Evolutionary conservation across 2,329 filamentous ascomycete genomes (phyloP).

Genomic region (Pyrenophora teres): DNA sequence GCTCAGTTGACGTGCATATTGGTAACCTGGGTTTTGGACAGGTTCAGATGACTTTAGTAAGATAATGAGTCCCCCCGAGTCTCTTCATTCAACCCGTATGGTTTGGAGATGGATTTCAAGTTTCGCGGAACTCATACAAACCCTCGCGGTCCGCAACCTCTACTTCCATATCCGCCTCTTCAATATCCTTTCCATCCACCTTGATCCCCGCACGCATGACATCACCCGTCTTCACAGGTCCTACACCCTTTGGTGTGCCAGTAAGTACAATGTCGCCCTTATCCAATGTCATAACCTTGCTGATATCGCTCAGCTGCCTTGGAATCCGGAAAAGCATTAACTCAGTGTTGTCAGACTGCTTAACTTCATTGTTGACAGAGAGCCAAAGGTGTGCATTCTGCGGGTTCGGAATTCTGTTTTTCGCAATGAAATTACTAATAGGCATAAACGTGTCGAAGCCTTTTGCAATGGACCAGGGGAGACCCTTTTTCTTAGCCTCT

Average conservation of each 20-base stretch:
- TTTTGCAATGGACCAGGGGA: constrained; percentile 96
- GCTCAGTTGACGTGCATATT: too few species aligned
- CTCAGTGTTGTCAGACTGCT: constrained; percentile 86
- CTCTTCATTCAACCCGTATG: neutral
- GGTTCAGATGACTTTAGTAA: neutral
- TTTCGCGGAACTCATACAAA: constrained; percentile 71
- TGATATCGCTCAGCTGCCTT: constrained; percentile 85
- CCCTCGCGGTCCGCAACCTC: constrained; percentile 78
- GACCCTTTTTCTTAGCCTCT: constrained; percentile 94
- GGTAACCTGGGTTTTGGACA: neutral
- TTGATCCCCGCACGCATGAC: constrained; percentile 82
- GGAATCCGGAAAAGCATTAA: constrained; percentile 95
- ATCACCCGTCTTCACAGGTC: constrained; percentile 82
- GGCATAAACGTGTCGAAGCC: constrained; percentile 98
- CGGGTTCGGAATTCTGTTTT: constrained; percentile 79
- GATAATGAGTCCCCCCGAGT: neutral
- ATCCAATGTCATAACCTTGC: constrained; percentile 90
- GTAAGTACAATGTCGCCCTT: constrained; percentile 92
- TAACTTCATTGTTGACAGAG: constrained; percentile 76
- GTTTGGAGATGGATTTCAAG: constrained; percentile 34
- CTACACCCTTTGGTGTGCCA: constrained; percentile 97
- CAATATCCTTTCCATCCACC: constrained; percentile 78
- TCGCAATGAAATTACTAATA: constrained; percentile 79
- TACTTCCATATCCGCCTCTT: constrained; percentile 84
- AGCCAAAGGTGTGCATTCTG: constrained; percentile 88